Evolutionary conservation across 225 moss, liverwort and hornwort genomes (phyloP).

Genomic region (Thuidium tamariscinum): DNA sequence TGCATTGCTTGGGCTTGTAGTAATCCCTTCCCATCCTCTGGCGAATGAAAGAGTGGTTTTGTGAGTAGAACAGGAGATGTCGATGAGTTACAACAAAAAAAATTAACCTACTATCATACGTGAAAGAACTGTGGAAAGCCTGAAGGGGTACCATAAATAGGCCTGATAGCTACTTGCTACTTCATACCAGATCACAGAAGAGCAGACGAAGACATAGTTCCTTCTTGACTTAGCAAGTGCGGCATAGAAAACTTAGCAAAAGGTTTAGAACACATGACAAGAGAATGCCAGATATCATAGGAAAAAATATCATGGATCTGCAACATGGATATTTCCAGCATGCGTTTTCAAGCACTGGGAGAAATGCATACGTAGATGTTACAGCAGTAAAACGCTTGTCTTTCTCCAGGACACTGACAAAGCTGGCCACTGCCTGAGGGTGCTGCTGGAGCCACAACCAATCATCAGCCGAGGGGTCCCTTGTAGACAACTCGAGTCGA

Average conservation of each 20-base stretch:
- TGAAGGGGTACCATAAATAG: neutral
- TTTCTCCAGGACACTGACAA: conserved; percentile 39
- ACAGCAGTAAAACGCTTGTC: conserved; percentile 44
- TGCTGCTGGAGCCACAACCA: conserved; percentile 54
- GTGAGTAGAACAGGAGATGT: neutral
- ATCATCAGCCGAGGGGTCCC: conserved; percentile 44
- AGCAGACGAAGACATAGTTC: neutral
- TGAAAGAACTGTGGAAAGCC: neutral
- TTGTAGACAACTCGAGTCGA: conserved; percentile 31
- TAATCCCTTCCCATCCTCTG: conserved; percentile 49
- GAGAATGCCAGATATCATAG: neutral
- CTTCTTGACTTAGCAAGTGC: neutral
- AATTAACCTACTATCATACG: neutral
- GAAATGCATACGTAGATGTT: conserved; percentile 39
- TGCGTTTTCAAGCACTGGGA: neutral
- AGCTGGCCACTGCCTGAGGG: conserved; percentile 49
- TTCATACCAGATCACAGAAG: neutral
- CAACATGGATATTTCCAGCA: neutral
- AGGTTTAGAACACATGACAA: neutral
- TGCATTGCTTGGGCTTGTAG: conserved; percentile 29
- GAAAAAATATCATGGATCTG: neutral
- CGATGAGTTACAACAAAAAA: neutral
- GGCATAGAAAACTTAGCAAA: neutral
- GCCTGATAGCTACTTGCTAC: neutral
- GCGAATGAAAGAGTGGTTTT: neutral